These are phyloP conservation scores for Maudiozyma saulgeensis DNA, from an alignment of 805 yeast genomes.

Conservation along the genomic window DNA sequence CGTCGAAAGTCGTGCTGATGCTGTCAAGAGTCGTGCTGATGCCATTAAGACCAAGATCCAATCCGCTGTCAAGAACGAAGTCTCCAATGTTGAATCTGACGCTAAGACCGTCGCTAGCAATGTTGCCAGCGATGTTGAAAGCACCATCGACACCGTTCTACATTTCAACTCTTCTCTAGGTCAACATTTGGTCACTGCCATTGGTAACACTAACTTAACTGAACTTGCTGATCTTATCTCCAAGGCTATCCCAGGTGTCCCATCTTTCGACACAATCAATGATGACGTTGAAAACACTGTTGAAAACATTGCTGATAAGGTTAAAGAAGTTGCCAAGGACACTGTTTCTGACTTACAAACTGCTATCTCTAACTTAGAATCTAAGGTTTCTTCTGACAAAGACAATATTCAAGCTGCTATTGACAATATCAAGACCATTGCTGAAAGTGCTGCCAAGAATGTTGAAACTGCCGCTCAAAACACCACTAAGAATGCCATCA, in stretches of 20 bases:
- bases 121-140: neutral
- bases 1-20: neutral
- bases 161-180: constrained; percentile 1
- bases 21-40: neutral
- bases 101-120: neutral
- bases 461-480: neutral
- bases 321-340: neutral
- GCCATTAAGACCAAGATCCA: neutral
- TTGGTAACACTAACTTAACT: neutral
- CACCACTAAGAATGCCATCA: neutral
- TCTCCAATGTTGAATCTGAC: neutral
- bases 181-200: neutral
- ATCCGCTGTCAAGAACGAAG: neutral
- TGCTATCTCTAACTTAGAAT: neutral
- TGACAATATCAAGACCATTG: neutral
- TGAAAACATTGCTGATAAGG: neutral
- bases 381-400: neutral
- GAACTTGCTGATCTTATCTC: neutral
- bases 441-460: neutral
- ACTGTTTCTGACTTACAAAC: neutral
- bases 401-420: neutral
- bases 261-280: neutral
- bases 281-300: neutral
- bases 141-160: neutral
- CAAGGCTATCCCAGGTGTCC: constrained; percentile 1